Conservation (phyloP, 345 rosid genomes). For the Durio zibethinus region DNA sequence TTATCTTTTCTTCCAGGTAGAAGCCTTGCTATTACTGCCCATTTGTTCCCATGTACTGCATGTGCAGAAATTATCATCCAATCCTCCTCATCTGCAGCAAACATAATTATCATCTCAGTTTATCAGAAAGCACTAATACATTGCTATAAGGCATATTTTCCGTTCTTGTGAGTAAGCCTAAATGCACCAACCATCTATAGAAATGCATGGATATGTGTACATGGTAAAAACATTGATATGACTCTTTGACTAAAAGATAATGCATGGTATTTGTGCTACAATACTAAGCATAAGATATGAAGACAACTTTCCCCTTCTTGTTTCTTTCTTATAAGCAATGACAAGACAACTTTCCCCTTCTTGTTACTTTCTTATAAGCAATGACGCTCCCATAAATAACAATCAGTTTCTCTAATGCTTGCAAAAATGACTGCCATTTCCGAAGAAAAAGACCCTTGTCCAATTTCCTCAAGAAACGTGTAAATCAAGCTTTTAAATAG, state of each 20-base stretch:
- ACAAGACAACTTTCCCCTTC: no score
- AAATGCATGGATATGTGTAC: background rate
- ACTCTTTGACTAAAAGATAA: background rate
- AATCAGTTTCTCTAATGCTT: background rate
- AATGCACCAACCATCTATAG: background rate
- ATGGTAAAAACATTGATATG: background rate
- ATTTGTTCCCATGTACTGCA: slow-evolving; percentile 76
- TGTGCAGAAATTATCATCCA: slow-evolving; percentile 59
- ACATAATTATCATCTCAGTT: slow-evolving; percentile 6
- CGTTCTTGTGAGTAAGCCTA: background rate
- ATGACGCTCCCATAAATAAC: background rate
- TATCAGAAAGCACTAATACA: slow-evolving; percentile 12
- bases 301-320: background rate
- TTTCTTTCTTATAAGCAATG: slow-evolving; percentile 17
- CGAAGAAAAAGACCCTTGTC: background rate
- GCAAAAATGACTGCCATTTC: slow-evolving; percentile 1
- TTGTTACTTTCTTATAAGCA: no score
- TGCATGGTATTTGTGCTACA: background rate
- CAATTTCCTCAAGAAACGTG: background rate
- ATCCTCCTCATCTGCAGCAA: slow-evolving; percentile 69
- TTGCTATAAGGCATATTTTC: background rate
- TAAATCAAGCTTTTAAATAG: background rate
- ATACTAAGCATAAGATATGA: background rate
- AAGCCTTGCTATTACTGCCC: slow-evolving; percentile 78
- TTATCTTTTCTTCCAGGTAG: slow-evolving; percentile 88